Base-by-base conservation (phyloP, 2,329 filamentous ascomycete species). In the Cyclaneusma minus region DNA sequence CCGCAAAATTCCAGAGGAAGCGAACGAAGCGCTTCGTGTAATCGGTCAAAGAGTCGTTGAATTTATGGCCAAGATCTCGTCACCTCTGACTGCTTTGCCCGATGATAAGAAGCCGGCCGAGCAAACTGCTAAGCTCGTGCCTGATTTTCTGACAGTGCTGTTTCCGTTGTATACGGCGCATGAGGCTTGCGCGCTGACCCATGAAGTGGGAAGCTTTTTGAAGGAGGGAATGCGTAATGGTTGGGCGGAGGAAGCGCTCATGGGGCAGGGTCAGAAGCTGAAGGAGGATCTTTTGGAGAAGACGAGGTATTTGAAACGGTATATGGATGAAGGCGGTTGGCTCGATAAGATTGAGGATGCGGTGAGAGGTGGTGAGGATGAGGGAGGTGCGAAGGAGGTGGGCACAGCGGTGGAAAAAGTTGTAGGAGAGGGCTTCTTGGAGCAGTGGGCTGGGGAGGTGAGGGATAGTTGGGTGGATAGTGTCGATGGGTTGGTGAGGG, bases 381-480 rank as follows among this genome's bases (percentile, higher is more conserved):
- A n/a, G n/a, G n/a, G n/a, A n/a, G n/a, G n/a, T n/a, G n/a, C n/a
- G n/a, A 16, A 22, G 23, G 29, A 14, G 17, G 21, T 41, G 13
- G 30, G 30, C 6, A 33, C 33, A n/a, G 27, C 32, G n/a, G 22
- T 43, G 24, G 38, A 33, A 16, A 25, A 31, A 10, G 15, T 39
- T 11, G 25, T 44, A 7, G 42, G 40, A 26, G 41, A 42, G n/a
- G 34, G 37, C 16, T 43, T 44, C 19, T 29, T 47, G 31, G 46
- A 49, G 31, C 37, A 38, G 15, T 48, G 43, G 44, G 45, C 46
- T 16, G 42, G 44, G 8, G 28, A 42, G 30, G 31, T 48, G 8
- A 37, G 43, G 3, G 44, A 45, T 25, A 44, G 44, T 16, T 49
- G 46, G 47, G 37, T 35, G 16, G 47, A 49, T 16, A 38, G 36